Evolutionary conservation across 805 yeast species (phyloP).

Genomic region (Candida pini): DNA sequence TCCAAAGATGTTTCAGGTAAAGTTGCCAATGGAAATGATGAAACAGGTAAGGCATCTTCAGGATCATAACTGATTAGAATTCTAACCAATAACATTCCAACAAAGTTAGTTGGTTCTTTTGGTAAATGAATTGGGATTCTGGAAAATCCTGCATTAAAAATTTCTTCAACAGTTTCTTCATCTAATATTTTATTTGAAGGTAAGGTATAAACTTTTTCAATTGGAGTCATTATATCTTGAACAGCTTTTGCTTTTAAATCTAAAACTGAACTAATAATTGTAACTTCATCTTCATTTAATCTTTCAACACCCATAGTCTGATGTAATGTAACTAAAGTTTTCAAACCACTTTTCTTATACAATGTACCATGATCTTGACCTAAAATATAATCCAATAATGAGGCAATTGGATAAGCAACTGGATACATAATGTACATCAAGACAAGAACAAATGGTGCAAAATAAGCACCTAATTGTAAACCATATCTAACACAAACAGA

Average conservation of each 20-base stretch:
- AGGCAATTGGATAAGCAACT: conserved; percentile 84
- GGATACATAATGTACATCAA: conserved; percentile 92
- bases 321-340: conserved; percentile 89
- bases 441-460: conserved; percentile 78
- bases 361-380: conserved; percentile 98
- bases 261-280: conserved; percentile 88
- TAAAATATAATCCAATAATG: conserved; percentile 68
- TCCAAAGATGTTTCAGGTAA: conserved; percentile 90
- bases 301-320: conserved; percentile 94
- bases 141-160: conserved; percentile 89
- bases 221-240: conserved; percentile 87
- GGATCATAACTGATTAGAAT: conserved; percentile 94
- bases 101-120: conserved; percentile 80
- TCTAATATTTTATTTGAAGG: conserved; percentile 77
- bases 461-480: conserved; percentile 80
- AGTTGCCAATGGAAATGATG: conserved; percentile 91
- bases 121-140: conserved; percentile 93
- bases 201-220: conserved; percentile 83
- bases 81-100: conserved; percentile 91
- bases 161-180: conserved; percentile 79
- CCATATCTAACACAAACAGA: conserved; percentile 91
- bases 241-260: conserved; percentile 92
- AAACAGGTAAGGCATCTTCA: conserved; percentile 88
- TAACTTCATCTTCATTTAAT: conserved; percentile 90
- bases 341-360: conserved; percentile 87